These are phyloP conservation scores for Rachicladosporium sp. DNA, from an alignment of 2,329 filamentous ascomycete genomes.

Conservation along the genomic window DNA sequence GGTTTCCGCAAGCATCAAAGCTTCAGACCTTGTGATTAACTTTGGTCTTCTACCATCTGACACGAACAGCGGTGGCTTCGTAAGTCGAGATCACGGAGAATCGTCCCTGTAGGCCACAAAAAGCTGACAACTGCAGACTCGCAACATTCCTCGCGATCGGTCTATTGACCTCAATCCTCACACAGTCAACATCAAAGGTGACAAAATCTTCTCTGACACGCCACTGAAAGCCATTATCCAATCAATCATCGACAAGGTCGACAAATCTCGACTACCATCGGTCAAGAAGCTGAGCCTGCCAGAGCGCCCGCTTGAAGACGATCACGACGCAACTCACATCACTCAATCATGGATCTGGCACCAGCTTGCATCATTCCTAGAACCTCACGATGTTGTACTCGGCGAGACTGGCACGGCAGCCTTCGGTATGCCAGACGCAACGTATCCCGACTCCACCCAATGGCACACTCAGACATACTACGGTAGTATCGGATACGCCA, in stretches of 20 bases:
- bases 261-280: slow-evolving; percentile 10
- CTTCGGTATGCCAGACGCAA: slow-evolving; percentile 25
- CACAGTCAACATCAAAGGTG: slow-evolving; percentile 24
- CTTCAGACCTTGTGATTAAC: slow-evolving; percentile 26
- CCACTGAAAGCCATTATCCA: slow-evolving; percentile 27
- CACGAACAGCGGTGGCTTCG: slow-evolving; percentile 31
- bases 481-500: slow-evolving; percentile 32
- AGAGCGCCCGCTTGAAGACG: slow-evolving; percentile 17
- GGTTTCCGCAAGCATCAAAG: slow-evolving; percentile 24
- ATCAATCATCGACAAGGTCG: slow-evolving; percentile 17
- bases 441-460: slow-evolving; percentile 11
- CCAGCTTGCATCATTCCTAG: slow-evolving; percentile 22
- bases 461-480: slow-evolving; percentile 33
- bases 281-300: slow-evolving; percentile 19
- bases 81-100: too few species aligned
- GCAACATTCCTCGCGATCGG: slow-evolving; percentile 20
- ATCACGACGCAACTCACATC: slow-evolving; percentile 25
- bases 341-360: slow-evolving; percentile 34
- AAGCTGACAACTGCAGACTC: slow-evolving; percentile 9
- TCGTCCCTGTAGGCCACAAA: too few species aligned
- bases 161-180: slow-evolving; percentile 27
- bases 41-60: slow-evolving; percentile 30
- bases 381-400: slow-evolving; percentile 27
- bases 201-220: slow-evolving; percentile 20
- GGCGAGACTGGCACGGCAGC: slow-evolving; percentile 31